Percentiles rank a stretch among this genome's conserved stretches.
phyloP scores from a whole-genome alignment of 2,329 filamentous ascomycete species.

The Fusarium nanum region DNA sequence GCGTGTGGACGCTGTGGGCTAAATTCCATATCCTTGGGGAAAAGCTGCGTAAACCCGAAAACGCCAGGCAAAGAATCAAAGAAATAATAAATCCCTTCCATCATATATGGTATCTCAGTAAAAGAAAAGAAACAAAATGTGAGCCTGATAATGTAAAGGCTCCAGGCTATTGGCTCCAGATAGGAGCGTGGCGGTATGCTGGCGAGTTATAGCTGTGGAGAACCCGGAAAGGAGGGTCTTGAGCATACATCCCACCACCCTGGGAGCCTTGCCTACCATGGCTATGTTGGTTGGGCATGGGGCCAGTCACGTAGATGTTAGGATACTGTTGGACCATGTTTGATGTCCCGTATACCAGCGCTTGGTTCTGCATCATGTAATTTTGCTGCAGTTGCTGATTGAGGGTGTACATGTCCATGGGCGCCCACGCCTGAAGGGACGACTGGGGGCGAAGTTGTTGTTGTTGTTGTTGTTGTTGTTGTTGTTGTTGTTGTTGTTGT shows the following conservation, averaged over 20 bases:
- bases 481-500: conserved; percentile 7
- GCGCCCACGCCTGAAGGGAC: conserved; percentile 33
- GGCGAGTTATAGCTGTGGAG: conserved; percentile 70
- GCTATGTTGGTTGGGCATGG: conserved; percentile 5
- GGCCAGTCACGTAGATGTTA: conserved; percentile 33
- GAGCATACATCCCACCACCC: conserved; percentile 30
- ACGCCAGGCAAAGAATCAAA: conserved; percentile 28
- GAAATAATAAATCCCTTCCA: conserved; percentile 16
- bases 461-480: conserved; percentile 1
- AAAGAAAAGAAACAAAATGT: conserved; percentile 15
- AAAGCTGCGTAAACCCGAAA: conserved; percentile 36
- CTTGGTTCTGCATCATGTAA: conserved; percentile 38
- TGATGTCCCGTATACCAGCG: conserved; percentile 32
- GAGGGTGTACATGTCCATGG: conserved; percentile 35
- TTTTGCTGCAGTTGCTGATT: conserved; percentile 38
- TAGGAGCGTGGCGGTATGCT: conserved; percentile 64
- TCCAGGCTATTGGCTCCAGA: conserved; percentile 60
- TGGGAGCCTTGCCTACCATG: conserved; percentile 35
- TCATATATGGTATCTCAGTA: conserved; percentile 38
- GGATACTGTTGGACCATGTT: conserved; percentile 38
- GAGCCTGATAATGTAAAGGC: conserved; percentile 3
- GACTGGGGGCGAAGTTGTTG: conserved; percentile 23
- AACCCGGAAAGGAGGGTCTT: conserved; percentile 60
- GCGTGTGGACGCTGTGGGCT: conserved; percentile 41
- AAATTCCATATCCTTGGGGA: conserved; percentile 15